Evolutionary conservation across 139 green algal species (phyloP).

Genomic region (Zygnema circumcarinatum): DNA sequence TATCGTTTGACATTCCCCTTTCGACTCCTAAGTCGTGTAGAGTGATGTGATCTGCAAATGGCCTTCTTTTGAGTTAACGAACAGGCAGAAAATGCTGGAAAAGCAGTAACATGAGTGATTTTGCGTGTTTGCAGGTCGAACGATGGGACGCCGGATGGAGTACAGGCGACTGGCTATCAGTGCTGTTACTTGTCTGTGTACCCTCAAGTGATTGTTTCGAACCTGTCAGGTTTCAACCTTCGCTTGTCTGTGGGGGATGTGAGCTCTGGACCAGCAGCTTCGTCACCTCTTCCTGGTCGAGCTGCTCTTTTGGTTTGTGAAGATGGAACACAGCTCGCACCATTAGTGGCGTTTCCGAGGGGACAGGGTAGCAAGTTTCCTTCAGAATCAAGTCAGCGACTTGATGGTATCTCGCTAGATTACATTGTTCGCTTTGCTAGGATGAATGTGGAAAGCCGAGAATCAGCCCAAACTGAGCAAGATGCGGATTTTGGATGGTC

Average conservation of each 20-base stretch:
- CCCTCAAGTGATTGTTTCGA: conserved; percentile 30
- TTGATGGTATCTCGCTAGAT: background rate
- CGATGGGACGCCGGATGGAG: too few species aligned
- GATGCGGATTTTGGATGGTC: conserved; percentile 7
- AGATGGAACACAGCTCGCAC: background rate
- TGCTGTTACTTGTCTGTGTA: conserved; percentile 37
- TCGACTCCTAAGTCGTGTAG: too few species aligned
- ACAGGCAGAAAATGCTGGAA: too few species aligned
- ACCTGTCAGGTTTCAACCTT: conserved; percentile 10
- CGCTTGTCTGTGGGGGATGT: background rate
- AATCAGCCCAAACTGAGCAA: background rate
- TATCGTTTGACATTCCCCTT: too few species aligned
- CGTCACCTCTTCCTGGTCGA: background rate
- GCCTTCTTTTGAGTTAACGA: too few species aligned
- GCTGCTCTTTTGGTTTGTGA: background rate
- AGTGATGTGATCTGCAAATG: too few species aligned
- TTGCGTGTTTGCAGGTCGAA: too few species aligned
- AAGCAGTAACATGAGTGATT: too few species aligned
- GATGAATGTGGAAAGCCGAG: too few species aligned
- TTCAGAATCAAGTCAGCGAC: background rate
- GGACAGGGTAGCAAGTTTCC: background rate
- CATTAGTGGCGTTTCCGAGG: background rate
- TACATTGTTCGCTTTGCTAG: background rate
- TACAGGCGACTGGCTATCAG: background rate
- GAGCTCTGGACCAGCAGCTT: background rate